Evolutionary conservation across 768 basidiomycete species (phyloP), one percentile per base, ranked within the genome.

Genomic region (Mycena pura): DNA sequence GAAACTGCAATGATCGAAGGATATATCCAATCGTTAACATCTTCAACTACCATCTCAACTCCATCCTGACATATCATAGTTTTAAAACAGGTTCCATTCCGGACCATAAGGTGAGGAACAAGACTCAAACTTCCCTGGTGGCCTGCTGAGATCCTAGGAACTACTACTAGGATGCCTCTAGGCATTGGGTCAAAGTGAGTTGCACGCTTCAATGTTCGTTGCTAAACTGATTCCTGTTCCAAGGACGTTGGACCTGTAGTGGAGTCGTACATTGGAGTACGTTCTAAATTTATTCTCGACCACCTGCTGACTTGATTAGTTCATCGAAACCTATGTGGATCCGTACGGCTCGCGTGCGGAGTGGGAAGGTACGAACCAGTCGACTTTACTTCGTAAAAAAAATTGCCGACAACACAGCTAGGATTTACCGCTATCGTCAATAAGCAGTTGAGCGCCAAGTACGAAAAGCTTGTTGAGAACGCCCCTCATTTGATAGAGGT

Each of bases 291-390:
- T 10, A 17, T 39, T 44, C 50, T 19, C 25, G n/a, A 39, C n/a
- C 49, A 38, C 39, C 27, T 49, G 22, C 40, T 38, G 29, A 46
- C 13, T 50, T 36, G 36, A 22, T 10, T 50, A 83, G 74, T 93
- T 92, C 72, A 82, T 93, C 38, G 91, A 93, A 80, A 93, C 89
- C 1, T 92, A 92, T 61, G 89, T 94, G 17, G 94, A 95, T 70
- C 94, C 94, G 7, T 94, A 92, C 60, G 94, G 93, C 32, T 89
- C 85, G n/a, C 86, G 94, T 49, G 94, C 94, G 0, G 94, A 95
- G 73, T 95, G 93, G 93, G 93, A 95, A 84, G 93, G 92, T 86
- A 55, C 32, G 67, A 54, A 40, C 44, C 24, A 25, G 40, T 52
- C 34, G 32, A 34, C 22, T n/a, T n/a, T n/a, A n/a, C n/a, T n/a